phyloP scores from a whole-genome alignment of 2,329 filamentous ascomycete species.

The Fusarium humuli region DNA sequence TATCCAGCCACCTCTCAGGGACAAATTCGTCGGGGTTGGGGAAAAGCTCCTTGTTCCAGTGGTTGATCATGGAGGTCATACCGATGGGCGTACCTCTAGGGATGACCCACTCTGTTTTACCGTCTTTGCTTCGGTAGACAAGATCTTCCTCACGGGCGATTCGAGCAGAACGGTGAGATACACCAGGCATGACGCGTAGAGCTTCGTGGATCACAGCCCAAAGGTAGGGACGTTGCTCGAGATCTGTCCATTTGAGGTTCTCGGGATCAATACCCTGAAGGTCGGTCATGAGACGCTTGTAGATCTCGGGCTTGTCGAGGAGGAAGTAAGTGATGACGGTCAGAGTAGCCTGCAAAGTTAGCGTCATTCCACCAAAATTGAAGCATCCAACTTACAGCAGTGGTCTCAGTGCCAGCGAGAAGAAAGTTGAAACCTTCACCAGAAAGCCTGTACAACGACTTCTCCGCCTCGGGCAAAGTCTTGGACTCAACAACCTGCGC shows the following conservation, averaged over 20 bases:
- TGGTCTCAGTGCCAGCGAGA: slow-evolving; percentile 55
- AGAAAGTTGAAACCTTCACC: slow-evolving; percentile 55
- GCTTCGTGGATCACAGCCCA: slow-evolving; percentile 54
- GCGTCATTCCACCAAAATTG: fast-evolving
- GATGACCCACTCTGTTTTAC: slow-evolving; percentile 42
- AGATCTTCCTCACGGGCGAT: slow-evolving; percentile 46
- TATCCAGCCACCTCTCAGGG: slow-evolving; percentile 48
- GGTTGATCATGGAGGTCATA: slow-evolving; percentile 51
- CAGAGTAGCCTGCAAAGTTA: slow-evolving; percentile 41
- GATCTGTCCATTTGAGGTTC: slow-evolving; percentile 46
- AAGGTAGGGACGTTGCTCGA: slow-evolving; percentile 54
- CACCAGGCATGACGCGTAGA: slow-evolving; percentile 51
- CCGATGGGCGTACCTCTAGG: slow-evolving; percentile 49
- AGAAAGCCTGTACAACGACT: slow-evolving; percentile 49
- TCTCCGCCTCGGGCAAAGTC: slow-evolving; percentile 52
- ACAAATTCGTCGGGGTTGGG: slow-evolving; percentile 49
- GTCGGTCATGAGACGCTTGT: slow-evolving; percentile 48
- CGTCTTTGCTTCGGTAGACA: slow-evolving; percentile 40
- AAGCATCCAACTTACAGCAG: slow-evolving; percentile 43
- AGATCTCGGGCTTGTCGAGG: slow-evolving; percentile 49
- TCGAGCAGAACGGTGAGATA: slow-evolving; percentile 43
- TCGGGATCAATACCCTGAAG: slow-evolving; percentile 45
- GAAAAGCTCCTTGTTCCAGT: slow-evolving; percentile 50
- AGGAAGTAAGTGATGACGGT: slow-evolving; percentile 53
- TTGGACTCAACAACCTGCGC: slow-evolving; percentile 37